These are phyloP conservation scores for Zygoascus flipseniorum DNA, from an alignment of 805 yeast species.

Conservation along the genomic window DNA sequence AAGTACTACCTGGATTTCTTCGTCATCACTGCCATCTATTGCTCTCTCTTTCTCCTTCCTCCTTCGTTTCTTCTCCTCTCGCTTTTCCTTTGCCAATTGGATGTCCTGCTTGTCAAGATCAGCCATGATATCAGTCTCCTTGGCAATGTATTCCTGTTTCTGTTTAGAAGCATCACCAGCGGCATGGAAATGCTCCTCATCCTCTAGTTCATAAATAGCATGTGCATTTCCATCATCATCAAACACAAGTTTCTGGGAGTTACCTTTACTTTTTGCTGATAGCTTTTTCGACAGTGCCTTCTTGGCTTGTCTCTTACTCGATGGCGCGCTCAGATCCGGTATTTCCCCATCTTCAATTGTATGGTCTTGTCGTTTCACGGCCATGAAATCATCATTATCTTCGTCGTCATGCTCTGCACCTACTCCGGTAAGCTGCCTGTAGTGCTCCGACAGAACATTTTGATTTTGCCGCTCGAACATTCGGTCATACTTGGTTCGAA, in stretches of 20 bases:
- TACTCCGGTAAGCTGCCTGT: slow-evolving; percentile 56
- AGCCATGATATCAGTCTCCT: slow-evolving; percentile 63
- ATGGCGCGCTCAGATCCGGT: slow-evolving; percentile 45
- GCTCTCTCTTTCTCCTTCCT: slow-evolving; percentile 69
- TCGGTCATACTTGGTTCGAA: slow-evolving; percentile 82
- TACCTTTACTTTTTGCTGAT: slow-evolving; percentile 50
- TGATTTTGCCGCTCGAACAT: slow-evolving; percentile 96
- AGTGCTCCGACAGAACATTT: slow-evolving; percentile 83
- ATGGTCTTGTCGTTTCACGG: slow-evolving; percentile 72
- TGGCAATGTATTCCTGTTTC: slow-evolving; percentile 54
- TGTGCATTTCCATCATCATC: slow-evolving; percentile 95
- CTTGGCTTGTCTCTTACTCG: slow-evolving; percentile 78
- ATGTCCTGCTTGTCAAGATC: slow-evolving; percentile 73
- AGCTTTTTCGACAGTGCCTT: slow-evolving; percentile 81
- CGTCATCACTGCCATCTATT: slow-evolving; percentile 27
- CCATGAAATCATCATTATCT: slow-evolving; percentile 76
- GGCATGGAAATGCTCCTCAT: slow-evolving; percentile 75
- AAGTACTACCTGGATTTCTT: slow-evolving; percentile 24
- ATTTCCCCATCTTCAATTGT: slow-evolving; percentile 44
- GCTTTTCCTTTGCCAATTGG: slow-evolving; percentile 62
- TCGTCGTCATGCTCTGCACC: slow-evolving; percentile 36
- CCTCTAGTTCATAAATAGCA: slow-evolving; percentile 82
- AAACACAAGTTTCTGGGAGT: slow-evolving; percentile 70
- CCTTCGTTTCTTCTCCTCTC: slow-evolving; percentile 79
- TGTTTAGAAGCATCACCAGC: slow-evolving; percentile 61